Conservation (phyloP, 208 protist genomes). For the Trypanosoma scelopori region DNA sequence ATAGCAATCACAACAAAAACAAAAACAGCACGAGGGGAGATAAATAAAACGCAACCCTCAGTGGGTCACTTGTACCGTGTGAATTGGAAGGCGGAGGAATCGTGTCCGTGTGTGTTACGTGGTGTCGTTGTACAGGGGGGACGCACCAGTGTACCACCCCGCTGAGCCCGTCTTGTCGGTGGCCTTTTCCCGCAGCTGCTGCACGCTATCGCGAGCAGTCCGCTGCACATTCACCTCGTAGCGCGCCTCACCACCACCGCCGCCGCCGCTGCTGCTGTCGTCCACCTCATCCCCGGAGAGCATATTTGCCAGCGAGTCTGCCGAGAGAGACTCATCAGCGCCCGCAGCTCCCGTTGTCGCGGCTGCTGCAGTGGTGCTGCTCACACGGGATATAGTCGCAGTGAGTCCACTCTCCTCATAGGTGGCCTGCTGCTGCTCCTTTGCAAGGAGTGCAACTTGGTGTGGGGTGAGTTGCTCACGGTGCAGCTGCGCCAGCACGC, state of each 20-base stretch:
- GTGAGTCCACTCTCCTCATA: constrained; percentile 35
- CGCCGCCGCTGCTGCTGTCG: too few relatives aligned
- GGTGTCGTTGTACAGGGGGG: constrained; percentile 24
- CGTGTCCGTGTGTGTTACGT: neutral
- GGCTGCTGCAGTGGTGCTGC: neutral
- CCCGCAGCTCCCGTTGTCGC: neutral
- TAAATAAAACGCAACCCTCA: neutral
- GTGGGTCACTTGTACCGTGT: neutral
- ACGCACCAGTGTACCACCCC: constrained; percentile 69
- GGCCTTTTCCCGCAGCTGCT: constrained; percentile 51
- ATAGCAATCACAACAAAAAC: too few relatives aligned
- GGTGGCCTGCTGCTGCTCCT: constrained; percentile 49
- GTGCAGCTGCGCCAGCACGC: constrained; percentile 80
- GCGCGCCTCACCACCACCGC: constrained; percentile 25
- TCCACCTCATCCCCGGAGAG: constrained; percentile 35
- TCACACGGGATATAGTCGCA: constrained; percentile 38
- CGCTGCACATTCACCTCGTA: constrained; percentile 52
- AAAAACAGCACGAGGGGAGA: neutral
- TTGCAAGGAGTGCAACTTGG: constrained; percentile 66
- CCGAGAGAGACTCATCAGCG: constrained; percentile 35
- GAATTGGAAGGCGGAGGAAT: too few relatives aligned
- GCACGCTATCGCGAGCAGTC: constrained; percentile 50
- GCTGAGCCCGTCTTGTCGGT: constrained; percentile 51
- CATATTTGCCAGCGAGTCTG: constrained; percentile 64
- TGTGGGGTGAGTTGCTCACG: constrained; percentile 86